Conservation (phyloP, 2,329 filamentous ascomycete genomes). For the Penicillium sclerotigenum region DNA sequence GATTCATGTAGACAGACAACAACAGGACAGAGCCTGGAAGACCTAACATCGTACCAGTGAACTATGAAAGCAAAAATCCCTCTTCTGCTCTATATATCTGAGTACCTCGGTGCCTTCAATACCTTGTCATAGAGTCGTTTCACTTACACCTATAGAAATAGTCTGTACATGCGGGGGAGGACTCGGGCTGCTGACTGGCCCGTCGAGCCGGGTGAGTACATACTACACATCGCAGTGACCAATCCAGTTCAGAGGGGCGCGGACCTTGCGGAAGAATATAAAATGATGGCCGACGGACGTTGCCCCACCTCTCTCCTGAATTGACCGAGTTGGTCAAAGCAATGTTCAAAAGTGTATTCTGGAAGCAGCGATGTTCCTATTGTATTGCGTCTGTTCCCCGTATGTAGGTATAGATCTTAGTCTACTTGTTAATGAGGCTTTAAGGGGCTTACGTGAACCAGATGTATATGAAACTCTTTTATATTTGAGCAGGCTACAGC, state of each 20-base stretch:
- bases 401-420: neutral
- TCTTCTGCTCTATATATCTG: neutral
- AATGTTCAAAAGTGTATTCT: slow-evolving; percentile 13
- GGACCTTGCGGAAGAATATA: slow-evolving; percentile 20
- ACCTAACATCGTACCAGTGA: no score
- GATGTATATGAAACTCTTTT: neutral
- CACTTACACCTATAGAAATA: neutral
- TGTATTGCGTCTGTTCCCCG: neutral
- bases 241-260: slow-evolving; percentile 6
- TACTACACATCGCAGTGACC: slow-evolving; percentile 1
- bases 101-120: neutral
- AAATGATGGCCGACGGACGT: slow-evolving; percentile 3
- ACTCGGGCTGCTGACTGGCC: slow-evolving; percentile 2
- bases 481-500: neutral
- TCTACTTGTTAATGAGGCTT: neutral
- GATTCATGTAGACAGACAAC: neutral
- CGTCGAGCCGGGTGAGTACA: neutral
- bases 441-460: neutral
- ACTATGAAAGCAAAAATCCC: neutral
- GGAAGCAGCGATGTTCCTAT: slow-evolving; percentile 6
- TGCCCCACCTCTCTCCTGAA: slow-evolving; percentile 26
- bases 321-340: slow-evolving; percentile 24
- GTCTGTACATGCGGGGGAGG: slow-evolving; percentile 1
- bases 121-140: neutral
- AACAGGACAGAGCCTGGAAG: neutral